Evolutionary conservation across 2,329 filamentous ascomycete species (phyloP), one percentile per base, ranked within the genome.

Genomic region (Calycina herbarum): DNA sequence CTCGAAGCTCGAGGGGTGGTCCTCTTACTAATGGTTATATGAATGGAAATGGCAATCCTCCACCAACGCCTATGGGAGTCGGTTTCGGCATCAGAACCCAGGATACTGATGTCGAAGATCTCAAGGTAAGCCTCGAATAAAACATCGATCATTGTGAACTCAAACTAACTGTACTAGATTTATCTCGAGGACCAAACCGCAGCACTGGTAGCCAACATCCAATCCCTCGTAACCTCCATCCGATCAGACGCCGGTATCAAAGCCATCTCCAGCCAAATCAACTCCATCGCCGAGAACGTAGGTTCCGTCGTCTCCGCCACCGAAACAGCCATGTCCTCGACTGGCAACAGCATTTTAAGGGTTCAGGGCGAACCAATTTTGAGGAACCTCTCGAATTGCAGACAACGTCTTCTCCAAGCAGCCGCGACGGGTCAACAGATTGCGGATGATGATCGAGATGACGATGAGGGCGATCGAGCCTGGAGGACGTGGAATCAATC

Each of bases 171-270:
- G 70, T 57, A 64, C 42, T 61, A 90, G 86, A 85, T 91, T 66
- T 94, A 93, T 75, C 85, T 96, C 42, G 91, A 95, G 74, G 91
- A 94, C 74, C 91, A 95, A 76, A 94, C 90, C 11, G 90, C 91
- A 61, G 81, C 88, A 2, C 83, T 96, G 66, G 89, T 95, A 31
- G 87, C 92, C 70, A 91, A 88, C 57, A 93, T 96, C 69, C 91
- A 95, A 77, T 86, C 88, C n/a, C 85, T 96, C 7, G 91, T 96
- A 58, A 84, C 85, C 63, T 87, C 86, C 35, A 89, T 93, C 68
- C 89, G 90, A 63, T 82, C 83, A 61, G 86, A 90, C 69, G 85
- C 85, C 35, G 80, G 83, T 33, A 85, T 90, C 65, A 81, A 85
- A 64, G 83, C 87, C 65, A 88, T 96, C 67, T 85, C 85, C 31